Percentiles rank a stretch among this genome's conserved stretches.
These are phyloP conservation scores for Aureobasidium sp. DNA, from an alignment of 2,329 filamentous ascomycete species.

Conservation along the genomic window DNA sequence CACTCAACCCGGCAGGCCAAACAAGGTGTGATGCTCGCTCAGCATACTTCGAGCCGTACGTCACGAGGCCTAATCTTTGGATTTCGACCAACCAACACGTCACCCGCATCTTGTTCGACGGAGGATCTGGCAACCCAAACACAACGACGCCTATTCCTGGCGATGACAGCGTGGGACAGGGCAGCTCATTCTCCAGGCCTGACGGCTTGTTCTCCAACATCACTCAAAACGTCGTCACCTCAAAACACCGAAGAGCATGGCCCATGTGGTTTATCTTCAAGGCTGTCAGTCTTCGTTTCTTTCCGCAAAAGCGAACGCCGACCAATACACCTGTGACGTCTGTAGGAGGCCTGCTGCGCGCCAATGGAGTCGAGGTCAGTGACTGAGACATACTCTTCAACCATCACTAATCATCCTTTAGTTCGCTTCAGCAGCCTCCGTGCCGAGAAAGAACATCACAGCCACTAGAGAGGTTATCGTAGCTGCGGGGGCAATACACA, in stretches of 20 bases:
- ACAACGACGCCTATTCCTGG: constrained; percentile 15
- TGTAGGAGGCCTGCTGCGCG: background rate
- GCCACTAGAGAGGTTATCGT: constrained; percentile 26
- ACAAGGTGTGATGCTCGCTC: constrained; percentile 36
- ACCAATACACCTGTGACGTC: background rate
- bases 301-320: background rate
- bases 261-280: background rate
- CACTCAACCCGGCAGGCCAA: constrained; percentile 31
- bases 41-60: constrained; percentile 34
- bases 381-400: background rate
- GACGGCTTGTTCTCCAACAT: constrained; percentile 6
- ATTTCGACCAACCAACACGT: constrained; percentile 32
- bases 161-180: constrained; percentile 18
- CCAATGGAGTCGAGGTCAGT: constrained; percentile 18
- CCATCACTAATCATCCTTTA: constrained; percentile 9
- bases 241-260: background rate
- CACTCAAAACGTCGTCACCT: background rate
- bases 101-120: constrained; percentile 29
- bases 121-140: constrained; percentile 17
- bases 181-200: constrained; percentile 13
- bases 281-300: background rate
- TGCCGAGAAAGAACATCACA: constrained; percentile 19
- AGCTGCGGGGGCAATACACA: constrained; percentile 26
- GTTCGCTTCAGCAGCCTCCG: constrained; percentile 21
- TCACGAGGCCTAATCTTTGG: constrained; percentile 31